Base-by-base conservation (phyloP, 2,329 filamentous ascomycete species). In the Phialophora chinensis region DNA sequence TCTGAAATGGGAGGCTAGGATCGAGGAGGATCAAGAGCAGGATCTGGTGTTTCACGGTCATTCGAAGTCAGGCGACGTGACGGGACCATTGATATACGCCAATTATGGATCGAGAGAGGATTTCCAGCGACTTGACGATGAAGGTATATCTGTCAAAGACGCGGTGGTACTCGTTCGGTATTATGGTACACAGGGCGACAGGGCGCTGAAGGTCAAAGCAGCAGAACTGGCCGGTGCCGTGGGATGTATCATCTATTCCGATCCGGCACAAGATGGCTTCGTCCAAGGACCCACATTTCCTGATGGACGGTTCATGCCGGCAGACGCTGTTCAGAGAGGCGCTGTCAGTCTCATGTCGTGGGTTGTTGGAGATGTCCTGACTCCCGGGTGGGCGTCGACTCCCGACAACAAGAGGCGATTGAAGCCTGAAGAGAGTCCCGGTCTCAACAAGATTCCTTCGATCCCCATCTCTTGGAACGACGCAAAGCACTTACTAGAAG, bases 241-340 rank as follows among this genome's bases (percentile, higher is more conserved):
- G 1, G 95, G 94, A 14, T 96, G 92, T 73, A 86, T 99, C 63
- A 91, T 97, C 65, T 99, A 97, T 81, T 96, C 90, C 60, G 95
- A 98, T 75, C 94, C 94, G 0, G 84, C 85, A 1, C 90, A 97
- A 59, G 91, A 96, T 75, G 93, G 93, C 1, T 95, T 93, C 73
- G 78, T 86, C 31, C 86, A 87, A 71, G 93, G 93, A 3, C 83
- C 88, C 0, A 84, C 87, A 0, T 93, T 89, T 71, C 93, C 94
- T 0, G 82, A 90, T 27, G 93, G 93, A 42, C 87, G 88, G 27
- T 96, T 85, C 78, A 90, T 94, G 86, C 92, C 93, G 0, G 84
- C 85, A 1, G 92, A 95, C 74, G 91, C 89, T 54, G 91, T 97
- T 2, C 92, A 95, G 76, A 85, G 94, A 74, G 93, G 90, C 3